Percentiles rank a stretch among this genome's conserved stretches.
phyloP scores from a whole-genome alignment of 148 eudicot species.

The Beta vulgaris region DNA sequence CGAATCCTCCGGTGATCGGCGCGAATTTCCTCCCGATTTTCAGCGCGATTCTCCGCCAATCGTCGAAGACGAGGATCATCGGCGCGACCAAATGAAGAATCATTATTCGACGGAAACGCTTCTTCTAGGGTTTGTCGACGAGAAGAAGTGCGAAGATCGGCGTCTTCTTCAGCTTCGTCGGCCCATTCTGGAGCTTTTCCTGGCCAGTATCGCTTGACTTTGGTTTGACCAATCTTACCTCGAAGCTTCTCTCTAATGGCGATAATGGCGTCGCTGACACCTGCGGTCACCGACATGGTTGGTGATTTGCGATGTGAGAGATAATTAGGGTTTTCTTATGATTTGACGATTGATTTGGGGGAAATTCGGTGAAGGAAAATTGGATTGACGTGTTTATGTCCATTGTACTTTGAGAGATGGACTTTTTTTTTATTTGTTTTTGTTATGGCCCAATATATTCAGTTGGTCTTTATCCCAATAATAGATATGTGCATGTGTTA shows the following conservation, averaged over 20 bases:
- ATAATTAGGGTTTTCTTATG: conserved; percentile 24
- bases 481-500: too few species aligned
- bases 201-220: conserved; percentile 90
- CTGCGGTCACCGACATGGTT: conserved; percentile 83
- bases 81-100: conserved; percentile 9
- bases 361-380: too few species aligned
- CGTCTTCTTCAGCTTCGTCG: conserved; percentile 62
- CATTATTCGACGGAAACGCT: conserved; percentile 49
- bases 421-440: too few species aligned
- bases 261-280: conserved; percentile 67
- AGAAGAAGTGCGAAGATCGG: conserved; percentile 41
- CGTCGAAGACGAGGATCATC: conserved; percentile 74
- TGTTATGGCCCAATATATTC: too few species aligned
- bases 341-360: not conserved
- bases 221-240: conserved; percentile 84
- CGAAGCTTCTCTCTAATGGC: conserved; percentile 80
- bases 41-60: conserved; percentile 47
- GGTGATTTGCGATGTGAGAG: not conserved
- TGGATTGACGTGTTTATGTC: too few species aligned
- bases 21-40: conserved; percentile 53
- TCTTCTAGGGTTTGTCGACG: conserved; percentile 42
- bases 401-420: too few species aligned
- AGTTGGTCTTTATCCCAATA: too few species aligned
- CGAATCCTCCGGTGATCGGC: conserved; percentile 68
- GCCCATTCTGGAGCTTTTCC: conserved; percentile 82